Evolutionary conservation across 495 filamentous ascomycete genomes (phyloP).

Genomic region (Tuber borchii): DNA sequence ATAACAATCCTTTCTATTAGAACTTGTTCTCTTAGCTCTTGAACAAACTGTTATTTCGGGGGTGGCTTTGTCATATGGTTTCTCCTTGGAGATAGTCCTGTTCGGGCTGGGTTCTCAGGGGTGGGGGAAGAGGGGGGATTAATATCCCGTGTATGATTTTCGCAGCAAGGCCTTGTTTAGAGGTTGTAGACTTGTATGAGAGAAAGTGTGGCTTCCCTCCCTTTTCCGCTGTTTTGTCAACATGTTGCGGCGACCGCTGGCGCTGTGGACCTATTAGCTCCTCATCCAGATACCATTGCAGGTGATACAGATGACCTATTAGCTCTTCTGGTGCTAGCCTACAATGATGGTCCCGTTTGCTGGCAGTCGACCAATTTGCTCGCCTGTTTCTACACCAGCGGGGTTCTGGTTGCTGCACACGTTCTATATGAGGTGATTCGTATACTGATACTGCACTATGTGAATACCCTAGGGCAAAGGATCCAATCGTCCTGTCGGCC

Average conservation of each 20-base stretch:
- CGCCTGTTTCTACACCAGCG: constrained; percentile 15
- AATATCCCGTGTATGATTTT: too few species aligned
- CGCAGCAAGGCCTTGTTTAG: too few species aligned
- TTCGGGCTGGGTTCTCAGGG: too few species aligned
- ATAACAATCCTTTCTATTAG: too few species aligned
- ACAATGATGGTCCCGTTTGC: constrained; percentile 20
- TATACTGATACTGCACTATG: constrained; percentile 2
- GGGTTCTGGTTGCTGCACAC: constrained; percentile 11
- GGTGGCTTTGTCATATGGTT: too few species aligned
- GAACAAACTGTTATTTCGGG: too few species aligned
- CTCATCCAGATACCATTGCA: constrained; percentile 26
- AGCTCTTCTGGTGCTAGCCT: constrained; percentile 27
- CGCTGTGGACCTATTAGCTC: constrained; percentile 26
- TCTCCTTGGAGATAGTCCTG: too few species aligned
- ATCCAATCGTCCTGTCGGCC: constrained; percentile 17
- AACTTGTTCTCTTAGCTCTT: too few species aligned
- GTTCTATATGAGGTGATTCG: too few species aligned
- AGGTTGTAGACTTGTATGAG: background rate
- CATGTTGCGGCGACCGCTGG: constrained; percentile 15
- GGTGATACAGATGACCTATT: constrained; percentile 26
- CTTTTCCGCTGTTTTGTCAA: background rate
- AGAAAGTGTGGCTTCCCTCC: constrained; percentile 8
- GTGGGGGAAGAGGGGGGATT: too few species aligned
- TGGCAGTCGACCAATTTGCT: constrained; percentile 25
- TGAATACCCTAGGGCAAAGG: constrained; percentile 24